Evolutionary conservation across 768 basidiomycete species (phyloP).

Genomic region (Astraeus odoratus): DNA sequence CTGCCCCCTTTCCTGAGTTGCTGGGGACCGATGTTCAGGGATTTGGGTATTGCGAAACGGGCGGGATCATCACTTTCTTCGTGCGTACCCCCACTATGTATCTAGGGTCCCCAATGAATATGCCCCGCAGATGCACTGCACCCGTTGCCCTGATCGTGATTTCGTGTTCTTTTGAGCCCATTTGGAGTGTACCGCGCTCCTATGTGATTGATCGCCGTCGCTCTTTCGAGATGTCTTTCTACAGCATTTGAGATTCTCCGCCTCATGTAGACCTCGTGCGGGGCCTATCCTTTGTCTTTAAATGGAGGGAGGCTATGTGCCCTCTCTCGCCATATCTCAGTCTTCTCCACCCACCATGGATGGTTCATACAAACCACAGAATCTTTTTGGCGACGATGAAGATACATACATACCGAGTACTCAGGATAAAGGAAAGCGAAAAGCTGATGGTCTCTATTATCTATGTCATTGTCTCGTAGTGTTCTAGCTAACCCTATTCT

Average conservation of each 20-base stretch:
- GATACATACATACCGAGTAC: not conserved
- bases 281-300: not conserved
- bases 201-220: not conserved
- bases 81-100: too few relatives aligned
- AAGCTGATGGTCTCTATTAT: not conserved
- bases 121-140: too few relatives aligned
- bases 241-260: not conserved
- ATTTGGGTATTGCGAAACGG: too few relatives aligned
- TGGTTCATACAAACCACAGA: not conserved
- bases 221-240: not conserved
- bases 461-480: not conserved
- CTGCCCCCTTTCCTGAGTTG: too few relatives aligned
- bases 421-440: conserved; percentile 1
- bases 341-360: not conserved
- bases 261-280: not conserved
- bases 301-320: not conserved
- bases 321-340: not conserved
- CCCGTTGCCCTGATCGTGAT: not conserved
- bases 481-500: not conserved
- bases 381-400: not conserved
- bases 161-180: not conserved
- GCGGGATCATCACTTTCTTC: too few relatives aligned
- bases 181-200: too few relatives aligned
- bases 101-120: too few relatives aligned
- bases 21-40: too few relatives aligned